Conservation (phyloP, 2,329 filamentous ascomycete species). For the Ceratocystis eucalypticola region DNA sequence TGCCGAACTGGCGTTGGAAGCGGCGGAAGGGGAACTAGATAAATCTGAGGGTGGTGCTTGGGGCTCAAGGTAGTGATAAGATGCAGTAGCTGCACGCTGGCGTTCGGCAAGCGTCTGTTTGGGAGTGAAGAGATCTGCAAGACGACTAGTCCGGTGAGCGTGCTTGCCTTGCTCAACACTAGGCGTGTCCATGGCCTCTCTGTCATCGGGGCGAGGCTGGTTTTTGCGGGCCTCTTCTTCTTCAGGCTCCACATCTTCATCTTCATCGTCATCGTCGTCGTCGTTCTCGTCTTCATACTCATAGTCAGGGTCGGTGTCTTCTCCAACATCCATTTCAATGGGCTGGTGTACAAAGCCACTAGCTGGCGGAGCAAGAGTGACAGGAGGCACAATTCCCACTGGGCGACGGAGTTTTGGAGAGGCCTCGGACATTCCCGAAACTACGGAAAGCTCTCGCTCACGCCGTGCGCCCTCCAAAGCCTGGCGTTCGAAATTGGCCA, state of each 20-base stretch:
- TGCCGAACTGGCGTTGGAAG: constrained; percentile 25
- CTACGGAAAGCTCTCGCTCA: constrained; percentile 13
- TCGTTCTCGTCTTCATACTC: constrained; percentile 7
- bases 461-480: constrained; percentile 19
- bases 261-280: not conserved
- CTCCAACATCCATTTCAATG: constrained; percentile 13
- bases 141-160: not conserved
- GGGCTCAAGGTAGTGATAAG: constrained; percentile 16
- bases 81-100: constrained; percentile 11
- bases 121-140: constrained; percentile 15
- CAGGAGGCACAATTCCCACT: constrained; percentile 15
- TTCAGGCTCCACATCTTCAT: constrained; percentile 8
- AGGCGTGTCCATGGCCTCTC: not conserved
- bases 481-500: constrained; percentile 14
- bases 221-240: constrained; percentile 1
- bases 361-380: constrained; percentile 11
- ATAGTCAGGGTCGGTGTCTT: constrained; percentile 15
- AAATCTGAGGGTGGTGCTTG: not conserved
- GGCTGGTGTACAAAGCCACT: constrained; percentile 18
- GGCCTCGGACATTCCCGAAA: not conserved
- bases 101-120: constrained; percentile 1
- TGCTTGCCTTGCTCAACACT: not conserved
- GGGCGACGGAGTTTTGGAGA: not conserved
- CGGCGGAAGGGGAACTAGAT: constrained; percentile 10
- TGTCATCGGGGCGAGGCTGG: not conserved